A percentile compares a stretch with the other conserved stretches of the same genome.
phyloP scores from a whole-genome alignment of 2,329 filamentous ascomycete genomes.

The Lizonia empirigonia region DNA sequence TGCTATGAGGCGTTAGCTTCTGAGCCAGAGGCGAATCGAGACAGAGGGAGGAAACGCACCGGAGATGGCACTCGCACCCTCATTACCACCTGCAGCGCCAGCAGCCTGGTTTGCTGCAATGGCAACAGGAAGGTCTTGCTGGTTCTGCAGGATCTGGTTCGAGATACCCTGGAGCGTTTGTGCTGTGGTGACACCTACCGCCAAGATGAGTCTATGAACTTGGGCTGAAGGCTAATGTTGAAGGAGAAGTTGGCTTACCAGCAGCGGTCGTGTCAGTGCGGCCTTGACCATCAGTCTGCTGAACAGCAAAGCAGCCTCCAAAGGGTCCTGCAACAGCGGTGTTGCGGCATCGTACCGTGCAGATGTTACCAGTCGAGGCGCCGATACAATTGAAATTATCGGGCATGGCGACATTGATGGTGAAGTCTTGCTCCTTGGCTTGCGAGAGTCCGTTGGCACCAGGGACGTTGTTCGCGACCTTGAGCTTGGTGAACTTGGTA shows the following conservation, averaged over 20 bases:
- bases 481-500: constrained; percentile 55
- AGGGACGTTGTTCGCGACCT: constrained; percentile 64
- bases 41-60: constrained; percentile 37
- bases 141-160: constrained; percentile 58
- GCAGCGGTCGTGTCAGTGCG: constrained; percentile 32
- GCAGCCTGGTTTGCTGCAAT: constrained; percentile 54
- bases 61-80: constrained; percentile 50
- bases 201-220: constrained; percentile 28
- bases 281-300: constrained; percentile 57
- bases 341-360: constrained; percentile 68
- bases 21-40: neutral
- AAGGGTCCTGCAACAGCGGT: constrained; percentile 66
- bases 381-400: constrained; percentile 60
- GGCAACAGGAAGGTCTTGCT: constrained; percentile 57
- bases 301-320: constrained; percentile 64
- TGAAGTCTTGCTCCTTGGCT: constrained; percentile 61
- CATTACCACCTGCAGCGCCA: constrained; percentile 46
- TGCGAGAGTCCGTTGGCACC: constrained; percentile 64
- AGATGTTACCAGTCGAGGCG: constrained; percentile 62
- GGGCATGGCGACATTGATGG: constrained; percentile 63
- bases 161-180: constrained; percentile 54
- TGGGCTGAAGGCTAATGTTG: constrained; percentile 10
- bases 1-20: constrained; percentile 21
- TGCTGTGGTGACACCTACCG: constrained; percentile 53
- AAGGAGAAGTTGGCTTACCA: constrained; percentile 29